Evolutionary conservation across 805 yeast species (phyloP).

Genomic region (Cyberlindnera suaveolens): DNA sequence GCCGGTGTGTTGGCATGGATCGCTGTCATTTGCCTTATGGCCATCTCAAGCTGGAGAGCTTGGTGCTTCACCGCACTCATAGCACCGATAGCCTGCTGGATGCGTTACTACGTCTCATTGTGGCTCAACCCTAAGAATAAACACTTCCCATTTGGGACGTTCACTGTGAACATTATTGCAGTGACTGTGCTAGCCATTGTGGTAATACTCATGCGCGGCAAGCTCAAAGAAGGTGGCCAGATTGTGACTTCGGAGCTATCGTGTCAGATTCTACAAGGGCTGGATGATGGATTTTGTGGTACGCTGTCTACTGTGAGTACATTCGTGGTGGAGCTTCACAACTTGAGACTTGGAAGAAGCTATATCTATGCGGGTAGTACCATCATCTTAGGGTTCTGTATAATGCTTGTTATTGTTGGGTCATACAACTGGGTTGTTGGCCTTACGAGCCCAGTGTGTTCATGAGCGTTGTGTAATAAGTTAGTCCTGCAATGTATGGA

Average conservation of each 20-base stretch:
- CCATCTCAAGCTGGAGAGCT: slow-evolving; percentile 40
- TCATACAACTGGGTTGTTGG: slow-evolving; percentile 66
- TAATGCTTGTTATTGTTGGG: slow-evolving; percentile 59
- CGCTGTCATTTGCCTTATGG: slow-evolving; percentile 19
- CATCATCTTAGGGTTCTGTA: slow-evolving; percentile 39
- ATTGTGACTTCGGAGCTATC: slow-evolving; percentile 29
- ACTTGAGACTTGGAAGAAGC: slow-evolving; percentile 29
- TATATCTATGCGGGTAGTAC: slow-evolving; percentile 48
- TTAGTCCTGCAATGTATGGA: background rate
- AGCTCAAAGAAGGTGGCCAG: slow-evolving; percentile 14
- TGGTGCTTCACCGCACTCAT: slow-evolving; percentile 69
- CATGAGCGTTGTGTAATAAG: slow-evolving; percentile 2
- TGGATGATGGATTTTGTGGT: slow-evolving; percentile 66
- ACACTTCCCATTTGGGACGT: slow-evolving; percentile 53
- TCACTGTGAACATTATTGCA: slow-evolving; percentile 42
- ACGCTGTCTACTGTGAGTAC: slow-evolving; percentile 72
- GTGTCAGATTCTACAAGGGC: slow-evolving; percentile 49
- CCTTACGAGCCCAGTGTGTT: slow-evolving; percentile 21
- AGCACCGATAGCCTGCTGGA: slow-evolving; percentile 64
- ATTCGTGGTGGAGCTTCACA: slow-evolving; percentile 59
- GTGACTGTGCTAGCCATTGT: slow-evolving; percentile 38
- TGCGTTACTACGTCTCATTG: slow-evolving; percentile 50
- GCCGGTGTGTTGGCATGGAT: slow-evolving; percentile 18
- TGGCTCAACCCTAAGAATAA: slow-evolving; percentile 35
- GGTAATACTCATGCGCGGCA: slow-evolving; percentile 40